phyloP scores from a whole-genome alignment of 1,284 basidiomycete species.

The Hemileccinum hortonii region DNA sequence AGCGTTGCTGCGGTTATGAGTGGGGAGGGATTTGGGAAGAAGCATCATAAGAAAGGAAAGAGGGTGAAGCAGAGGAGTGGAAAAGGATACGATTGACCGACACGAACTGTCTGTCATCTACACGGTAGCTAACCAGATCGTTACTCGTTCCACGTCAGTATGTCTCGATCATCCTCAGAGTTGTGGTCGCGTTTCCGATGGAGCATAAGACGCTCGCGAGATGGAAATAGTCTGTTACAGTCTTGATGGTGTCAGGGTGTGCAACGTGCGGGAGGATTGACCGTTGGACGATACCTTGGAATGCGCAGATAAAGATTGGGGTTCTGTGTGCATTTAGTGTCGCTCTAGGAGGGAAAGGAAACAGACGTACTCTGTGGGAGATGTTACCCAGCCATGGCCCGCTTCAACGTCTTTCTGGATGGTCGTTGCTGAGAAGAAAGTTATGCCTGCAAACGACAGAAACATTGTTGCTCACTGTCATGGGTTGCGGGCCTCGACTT shows the following conservation, averaged over 20 bases:
- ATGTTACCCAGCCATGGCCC: constrained; percentile 29
- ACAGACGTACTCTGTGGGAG: constrained; percentile 28
- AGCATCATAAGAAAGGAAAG: constrained; percentile 86
- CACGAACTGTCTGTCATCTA: neutral
- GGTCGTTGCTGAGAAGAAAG: constrained; percentile 15
- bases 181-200: constrained; percentile 75
- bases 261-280: neutral
- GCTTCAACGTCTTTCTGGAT: constrained; percentile 25
- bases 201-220: constrained; percentile 61
- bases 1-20: constrained; percentile 17
- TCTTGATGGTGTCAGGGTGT: constrained; percentile 36
- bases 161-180: constrained; percentile 51
- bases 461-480: constrained; percentile 43
- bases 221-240: constrained; percentile 72
- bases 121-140: neutral
- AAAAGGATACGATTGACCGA: constrained; percentile 75
- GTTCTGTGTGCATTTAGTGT: constrained; percentile 21
- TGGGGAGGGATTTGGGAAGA: constrained; percentile 63
- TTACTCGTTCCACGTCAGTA: constrained; percentile 76
- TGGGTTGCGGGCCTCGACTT: constrained; percentile 50
- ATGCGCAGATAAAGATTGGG: constrained; percentile 31
- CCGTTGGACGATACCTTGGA: constrained; percentile 22
- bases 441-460: neutral
- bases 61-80: constrained; percentile 86
- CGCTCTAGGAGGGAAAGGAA: neutral